Evolutionary conservation across 805 yeast genomes (phyloP), one percentile per base, ranked within the genome.

Genomic region (Vanderwaltozyma yarrowii): DNA sequence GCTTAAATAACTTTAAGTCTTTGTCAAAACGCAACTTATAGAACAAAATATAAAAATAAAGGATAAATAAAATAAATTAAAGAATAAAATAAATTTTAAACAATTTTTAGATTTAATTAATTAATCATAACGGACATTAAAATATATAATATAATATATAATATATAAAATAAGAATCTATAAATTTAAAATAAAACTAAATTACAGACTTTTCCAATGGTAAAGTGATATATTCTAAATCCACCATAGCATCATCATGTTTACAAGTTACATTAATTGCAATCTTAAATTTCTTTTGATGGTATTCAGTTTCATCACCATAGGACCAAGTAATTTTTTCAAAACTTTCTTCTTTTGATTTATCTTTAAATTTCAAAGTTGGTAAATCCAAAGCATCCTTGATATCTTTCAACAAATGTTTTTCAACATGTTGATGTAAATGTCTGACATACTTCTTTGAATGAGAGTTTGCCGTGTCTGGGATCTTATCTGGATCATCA

Each of bases 381-480:
- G 59, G 61, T 39, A 67, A 56, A 37, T 83, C 83, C 15, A 78
- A 65, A 56, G 76, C 74, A 40, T 67, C 69, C 44, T 70, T 71
- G 62, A 81, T 75, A 47, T 80, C 89, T 44, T 72, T 70, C 56
- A 81, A 66, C 52, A 81, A 63, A 58, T 81, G 89, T 51, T 78
- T 78, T 51, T 77, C 74, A 39, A 81, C 67, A 51, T 81, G 92
- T 60, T 81, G 92, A 51, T 78, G 82, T 58, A 81, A 67, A 56
- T 80, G 80, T 56, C 92, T 70, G 42, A 74, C 76, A 53, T 79
- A 81, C 60, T 80, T 80, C 51, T 76, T 74, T 44, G 78, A 76
- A 55, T 80, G 76, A 39, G 80, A 76, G 59, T 80, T 81, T 67
- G 74, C 77, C 32, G 82, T 74, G 29, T 81, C 80, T 56, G 80